A percentile compares a stretch with the other conserved stretches of the same genome.
These are phyloP conservation scores for Talaromyces sp. DNA, from an alignment of 2,329 filamentous ascomycete species.

Conservation along the genomic window DNA sequence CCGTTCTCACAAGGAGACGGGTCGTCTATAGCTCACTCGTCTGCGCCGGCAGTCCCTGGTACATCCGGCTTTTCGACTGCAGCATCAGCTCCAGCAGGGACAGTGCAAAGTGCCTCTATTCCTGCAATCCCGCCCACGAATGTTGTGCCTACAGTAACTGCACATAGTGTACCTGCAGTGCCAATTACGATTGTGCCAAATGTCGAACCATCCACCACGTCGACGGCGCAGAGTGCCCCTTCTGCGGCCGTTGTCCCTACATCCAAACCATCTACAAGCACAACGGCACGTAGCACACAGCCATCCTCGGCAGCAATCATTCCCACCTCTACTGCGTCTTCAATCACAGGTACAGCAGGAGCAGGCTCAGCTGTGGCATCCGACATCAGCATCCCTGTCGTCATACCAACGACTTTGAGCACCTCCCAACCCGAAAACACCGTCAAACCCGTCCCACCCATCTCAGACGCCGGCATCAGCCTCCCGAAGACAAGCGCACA, in stretches of 20 bases:
- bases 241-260: background rate
- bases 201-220: background rate
- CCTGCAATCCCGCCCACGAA: background rate
- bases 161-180: background rate
- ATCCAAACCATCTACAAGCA: background rate
- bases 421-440: conserved; percentile 1
- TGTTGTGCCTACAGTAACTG: background rate
- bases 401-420: background rate
- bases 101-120: background rate
- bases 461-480: background rate
- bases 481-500: background rate
- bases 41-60: background rate
- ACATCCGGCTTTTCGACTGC: background rate
- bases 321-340: background rate
- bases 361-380: background rate
- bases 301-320: background rate
- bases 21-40: background rate
- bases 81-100: background rate
- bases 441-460: background rate
- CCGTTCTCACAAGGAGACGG: background rate
- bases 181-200: background rate
- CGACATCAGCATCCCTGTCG: background rate
- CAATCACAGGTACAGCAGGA: background rate
- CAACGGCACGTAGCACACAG: background rate
- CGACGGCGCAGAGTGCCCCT: background rate